Evolutionary conservation across 2,329 filamentous ascomycete genomes (phyloP), one percentile per base, ranked within the genome.

Genomic region (Thielaviopsis ethacetica): DNA sequence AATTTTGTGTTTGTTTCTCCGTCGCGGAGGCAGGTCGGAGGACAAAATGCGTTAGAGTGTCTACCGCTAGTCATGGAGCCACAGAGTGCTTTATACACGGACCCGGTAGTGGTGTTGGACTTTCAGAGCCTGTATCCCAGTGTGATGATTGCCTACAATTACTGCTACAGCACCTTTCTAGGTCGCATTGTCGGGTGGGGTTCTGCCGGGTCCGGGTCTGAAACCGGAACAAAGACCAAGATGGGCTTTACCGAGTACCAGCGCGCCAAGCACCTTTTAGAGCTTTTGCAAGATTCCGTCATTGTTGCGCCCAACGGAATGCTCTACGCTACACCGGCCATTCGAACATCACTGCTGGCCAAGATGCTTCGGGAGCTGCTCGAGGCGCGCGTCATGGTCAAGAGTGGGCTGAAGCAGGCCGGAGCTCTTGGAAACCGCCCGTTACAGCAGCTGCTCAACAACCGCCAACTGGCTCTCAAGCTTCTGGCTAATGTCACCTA

Each of bases 121-220:
- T 98, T 98, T 63, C 91, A 97, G 67, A 95, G 89, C 61, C 73
- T 98, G 54, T 98, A 98, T 64, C 93, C 93, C 0, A 96, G 91
- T 70, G 85, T 97, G 62, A 96, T 98, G 90, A 97, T 98, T 67
- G 93, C 93, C 0, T 97, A 98, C 74, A 98, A 98, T 67, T 93
- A 96, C 68, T 98, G 93, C 72, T 98, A 98, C 68, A 97, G 93
- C 0, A 98, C 93, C 0, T 98, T 91, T 65, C 76, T 97, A 0
- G 93, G 93, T 0, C 82, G 93, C 30, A 83, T 95, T 47, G 81
- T 83, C 27, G 82, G 83, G 65, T 96, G 91, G 91, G 82, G 89
- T n/a, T 91, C 90, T 2, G 83, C 80, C 30, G 34, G 53, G 12
- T 34, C 30, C 30, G 30, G 38, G 5, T n/a, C 38, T 1, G 38